Conservation (phyloP, 352 stramenopile genomes). For the Phytophthora multivora region DNA sequence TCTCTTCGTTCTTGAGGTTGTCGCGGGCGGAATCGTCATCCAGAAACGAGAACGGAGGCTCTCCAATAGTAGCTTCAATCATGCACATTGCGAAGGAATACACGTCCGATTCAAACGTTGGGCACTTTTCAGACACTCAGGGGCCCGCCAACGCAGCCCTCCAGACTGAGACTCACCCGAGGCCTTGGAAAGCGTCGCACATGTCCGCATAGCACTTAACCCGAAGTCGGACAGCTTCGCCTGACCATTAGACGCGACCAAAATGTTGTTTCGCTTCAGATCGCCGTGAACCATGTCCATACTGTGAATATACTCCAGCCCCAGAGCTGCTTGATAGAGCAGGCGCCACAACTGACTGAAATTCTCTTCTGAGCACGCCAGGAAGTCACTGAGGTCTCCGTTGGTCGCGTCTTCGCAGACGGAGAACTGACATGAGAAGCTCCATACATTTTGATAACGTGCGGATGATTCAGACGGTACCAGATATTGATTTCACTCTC, state of each 20-base stretch:
- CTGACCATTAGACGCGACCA: conserved; percentile 14
- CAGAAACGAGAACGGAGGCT: conserved; percentile 1
- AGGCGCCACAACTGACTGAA: conserved; percentile 14
- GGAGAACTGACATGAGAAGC: conserved; percentile 36
- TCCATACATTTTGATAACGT: conserved; percentile 25
- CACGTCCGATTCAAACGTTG: conserved; percentile 1
- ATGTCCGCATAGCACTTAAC: background rate
- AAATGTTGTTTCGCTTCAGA: conserved; percentile 30
- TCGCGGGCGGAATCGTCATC: conserved; percentile 1
- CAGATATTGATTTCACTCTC: conserved; percentile 34
- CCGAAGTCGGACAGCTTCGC: conserved; percentile 8
- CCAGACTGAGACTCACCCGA: background rate
- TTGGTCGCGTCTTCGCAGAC: conserved; percentile 25
- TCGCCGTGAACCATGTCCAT: conserved; percentile 17
- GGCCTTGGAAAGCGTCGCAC: background rate
- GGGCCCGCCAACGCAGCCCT: background rate
- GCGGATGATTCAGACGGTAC: conserved; percentile 14
- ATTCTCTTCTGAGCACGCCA: conserved; percentile 7
- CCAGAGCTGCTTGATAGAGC: conserved; percentile 38
- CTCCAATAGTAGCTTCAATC: conserved; percentile 5
- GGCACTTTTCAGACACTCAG: conserved; percentile 5
- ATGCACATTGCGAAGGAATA: conserved; percentile 15
- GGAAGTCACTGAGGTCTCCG: conserved; percentile 24
- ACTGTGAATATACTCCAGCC: conserved; percentile 41
- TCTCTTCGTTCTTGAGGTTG: background rate